Evolutionary conservation across 2,329 filamentous ascomycete species (phyloP), one percentile per base, ranked within the genome.

Genomic region (Albifimbria verrucaria): DNA sequence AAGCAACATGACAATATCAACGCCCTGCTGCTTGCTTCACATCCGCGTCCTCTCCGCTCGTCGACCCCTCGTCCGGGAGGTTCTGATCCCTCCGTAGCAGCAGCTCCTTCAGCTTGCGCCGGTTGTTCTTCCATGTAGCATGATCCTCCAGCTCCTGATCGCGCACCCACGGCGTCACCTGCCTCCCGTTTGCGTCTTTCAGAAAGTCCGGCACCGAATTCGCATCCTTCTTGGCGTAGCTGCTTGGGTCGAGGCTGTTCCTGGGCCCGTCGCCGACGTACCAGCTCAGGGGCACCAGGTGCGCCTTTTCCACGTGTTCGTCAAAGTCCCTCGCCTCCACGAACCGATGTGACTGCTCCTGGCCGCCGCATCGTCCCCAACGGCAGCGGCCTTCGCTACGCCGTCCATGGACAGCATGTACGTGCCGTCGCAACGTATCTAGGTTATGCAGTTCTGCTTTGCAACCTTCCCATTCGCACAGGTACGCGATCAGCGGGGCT

Each of bases 381-480:
- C 53, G 52, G 43, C 70, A 73, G 25, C 52, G 36, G 18, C 46
- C 26, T 11, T 46, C n/a, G 2, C 42, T 22, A 15, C 51, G 52
- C n/a, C 55, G 43, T 1, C 58, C 71, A 62, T 87, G 84, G 3
- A 85, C 72, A 15, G 74, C 59, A 18, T 67, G 62, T 15, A 87
- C 67, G 57, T 87, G 84, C 52, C 69, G 71, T 22, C 78, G 73
- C 41, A 87, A 65, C 10, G 82, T 87, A 12, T 80, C 79, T 52
- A 85, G 66, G 60, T 87, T 87, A 49, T 86, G 82, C 45, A 87
- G 70, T 66, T 86, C 80, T 3, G 83, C 83, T 25, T 72, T 75
- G 61, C 84, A 87, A 0, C 71, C 71, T 21, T 68, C 57, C 84
- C 84, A 87, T 63, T 86, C 81, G 65, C 84, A 87, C 10, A 76